Conservation (phyloP, 129 eudicot species). For the Erigeron canadensis region DNA sequence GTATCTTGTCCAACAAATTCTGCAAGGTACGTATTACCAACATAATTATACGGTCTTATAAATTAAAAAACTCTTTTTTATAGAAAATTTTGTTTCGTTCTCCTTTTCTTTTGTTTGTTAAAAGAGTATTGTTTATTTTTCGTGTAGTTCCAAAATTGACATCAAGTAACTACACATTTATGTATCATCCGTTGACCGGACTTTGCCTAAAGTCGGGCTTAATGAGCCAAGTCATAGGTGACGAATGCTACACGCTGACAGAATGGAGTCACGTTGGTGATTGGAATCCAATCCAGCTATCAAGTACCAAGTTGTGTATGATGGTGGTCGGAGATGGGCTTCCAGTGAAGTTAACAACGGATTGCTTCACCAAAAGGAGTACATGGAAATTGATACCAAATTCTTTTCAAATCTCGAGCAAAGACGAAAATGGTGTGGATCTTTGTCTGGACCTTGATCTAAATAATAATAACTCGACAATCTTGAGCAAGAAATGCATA, state of each 20-base stretch:
- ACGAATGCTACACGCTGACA: slow-evolving; percentile 34
- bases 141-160: slow-evolving; percentile 45
- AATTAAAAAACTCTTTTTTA: too few relatives aligned
- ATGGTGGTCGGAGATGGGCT: slow-evolving; percentile 43
- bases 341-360: slow-evolving; percentile 40
- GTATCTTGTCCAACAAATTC: slow-evolving; percentile 28
- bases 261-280: slow-evolving; percentile 39
- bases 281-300: slow-evolving; percentile 30
- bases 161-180: slow-evolving; percentile 24
- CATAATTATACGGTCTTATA: too few relatives aligned
- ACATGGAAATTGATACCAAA: slow-evolving; percentile 37
- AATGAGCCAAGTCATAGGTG: slow-evolving; percentile 20
- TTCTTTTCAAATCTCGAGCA: slow-evolving; percentile 38
- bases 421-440: slow-evolving; percentile 30
- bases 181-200: slow-evolving; percentile 55
- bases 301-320: slow-evolving; percentile 39
- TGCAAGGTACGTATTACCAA: slow-evolving; percentile 30
- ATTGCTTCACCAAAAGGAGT: slow-evolving; percentile 35
- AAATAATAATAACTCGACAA: slow-evolving; percentile 17
- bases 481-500: slow-evolving; percentile 45
- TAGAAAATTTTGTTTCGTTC: neutral
- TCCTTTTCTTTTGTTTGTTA: neutral
- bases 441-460: slow-evolving; percentile 46
- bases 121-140: neutral
- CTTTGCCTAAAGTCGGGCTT: slow-evolving; percentile 29